Conservation (phyloP, 345 rosid genomes). For the Linum usitatissimum region DNA sequence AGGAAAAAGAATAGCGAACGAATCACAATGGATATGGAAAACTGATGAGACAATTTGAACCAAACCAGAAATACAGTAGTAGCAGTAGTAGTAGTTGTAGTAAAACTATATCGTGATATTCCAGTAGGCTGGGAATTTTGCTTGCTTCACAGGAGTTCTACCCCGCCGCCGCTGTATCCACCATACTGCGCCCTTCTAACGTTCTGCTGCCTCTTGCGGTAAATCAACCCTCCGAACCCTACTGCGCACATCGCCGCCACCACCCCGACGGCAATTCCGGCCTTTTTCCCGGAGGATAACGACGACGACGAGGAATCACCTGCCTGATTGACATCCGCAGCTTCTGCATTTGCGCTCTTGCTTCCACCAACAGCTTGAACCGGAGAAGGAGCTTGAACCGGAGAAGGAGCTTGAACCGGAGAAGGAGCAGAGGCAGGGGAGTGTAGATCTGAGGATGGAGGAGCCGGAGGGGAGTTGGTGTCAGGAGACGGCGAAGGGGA, state of each 20-base stretch:
- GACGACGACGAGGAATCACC: slow-evolving; percentile 24
- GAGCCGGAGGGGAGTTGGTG: slow-evolving; percentile 14
- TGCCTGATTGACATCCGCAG: slow-evolving; percentile 9
- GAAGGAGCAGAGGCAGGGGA: slow-evolving; percentile 6
- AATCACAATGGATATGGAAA: no score
- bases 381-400: not conserved
- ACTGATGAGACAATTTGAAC: no score
- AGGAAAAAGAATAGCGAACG: no score
- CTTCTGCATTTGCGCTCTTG: slow-evolving; percentile 21
- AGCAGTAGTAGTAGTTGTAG: no score
- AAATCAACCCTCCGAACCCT: slow-evolving; percentile 38
- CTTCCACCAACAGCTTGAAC: slow-evolving; percentile 20
- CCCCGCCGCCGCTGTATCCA: slow-evolving; percentile 40
- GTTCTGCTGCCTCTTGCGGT: slow-evolving; percentile 66
- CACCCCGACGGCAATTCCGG: slow-evolving; percentile 44
- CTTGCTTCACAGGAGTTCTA: slow-evolving; percentile 37
- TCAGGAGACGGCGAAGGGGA: slow-evolving; percentile 19
- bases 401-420: slow-evolving; percentile 12
- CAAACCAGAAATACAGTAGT: no score
- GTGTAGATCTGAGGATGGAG: slow-evolving; percentile 24
- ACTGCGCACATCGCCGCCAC: slow-evolving; percentile 36
- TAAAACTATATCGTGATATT: no score
- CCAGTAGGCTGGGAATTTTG: not conserved
- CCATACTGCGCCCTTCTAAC: slow-evolving; percentile 40
- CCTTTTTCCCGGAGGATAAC: slow-evolving; percentile 33